Evolutionary conservation across 495 filamentous ascomycete species (phyloP).

Genomic region (Talaromyces thailandensis): DNA sequence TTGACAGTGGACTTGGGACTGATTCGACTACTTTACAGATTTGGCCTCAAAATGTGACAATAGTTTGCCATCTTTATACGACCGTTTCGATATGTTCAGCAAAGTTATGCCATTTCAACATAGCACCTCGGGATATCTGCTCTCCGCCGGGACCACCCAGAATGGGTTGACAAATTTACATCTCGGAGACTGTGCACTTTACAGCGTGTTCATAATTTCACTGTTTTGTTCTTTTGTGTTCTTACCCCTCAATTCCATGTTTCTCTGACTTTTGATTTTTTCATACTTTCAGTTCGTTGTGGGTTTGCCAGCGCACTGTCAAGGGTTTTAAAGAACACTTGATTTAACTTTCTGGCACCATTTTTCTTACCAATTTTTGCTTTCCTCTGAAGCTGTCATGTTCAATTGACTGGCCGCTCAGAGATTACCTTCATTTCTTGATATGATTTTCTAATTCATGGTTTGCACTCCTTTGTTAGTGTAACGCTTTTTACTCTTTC

Average conservation of each 20-base stretch:
- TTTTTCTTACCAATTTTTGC: not conserved
- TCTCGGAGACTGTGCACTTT: not conserved
- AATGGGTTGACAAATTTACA: not conserved
- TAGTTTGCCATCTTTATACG: not conserved
- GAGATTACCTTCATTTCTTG: slow-evolving; percentile 2
- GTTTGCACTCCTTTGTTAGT: not conserved
- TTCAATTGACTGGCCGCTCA: not conserved
- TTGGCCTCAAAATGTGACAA: slow-evolving; percentile 1
- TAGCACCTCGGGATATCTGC: not conserved
- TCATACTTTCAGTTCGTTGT: slow-evolving; percentile 1
- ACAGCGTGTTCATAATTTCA: not conserved
- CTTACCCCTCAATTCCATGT: not conserved
- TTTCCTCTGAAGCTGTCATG: not conserved
- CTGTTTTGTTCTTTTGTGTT: not conserved
- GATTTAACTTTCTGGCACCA: not conserved
- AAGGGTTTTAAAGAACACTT: not conserved
- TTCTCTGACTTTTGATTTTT: not conserved
- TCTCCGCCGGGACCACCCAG: not conserved
- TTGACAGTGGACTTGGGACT: not conserved
- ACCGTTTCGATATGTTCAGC: not conserved
- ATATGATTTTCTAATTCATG: not conserved
- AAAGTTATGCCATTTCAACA: not conserved
- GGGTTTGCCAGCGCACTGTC: not conserved
- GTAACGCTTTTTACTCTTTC: not conserved
- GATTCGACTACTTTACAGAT: not conserved